Evolutionary conservation across 176 grass and related monocot species (phyloP).

Genomic region (Aechmea fasciata): DNA sequence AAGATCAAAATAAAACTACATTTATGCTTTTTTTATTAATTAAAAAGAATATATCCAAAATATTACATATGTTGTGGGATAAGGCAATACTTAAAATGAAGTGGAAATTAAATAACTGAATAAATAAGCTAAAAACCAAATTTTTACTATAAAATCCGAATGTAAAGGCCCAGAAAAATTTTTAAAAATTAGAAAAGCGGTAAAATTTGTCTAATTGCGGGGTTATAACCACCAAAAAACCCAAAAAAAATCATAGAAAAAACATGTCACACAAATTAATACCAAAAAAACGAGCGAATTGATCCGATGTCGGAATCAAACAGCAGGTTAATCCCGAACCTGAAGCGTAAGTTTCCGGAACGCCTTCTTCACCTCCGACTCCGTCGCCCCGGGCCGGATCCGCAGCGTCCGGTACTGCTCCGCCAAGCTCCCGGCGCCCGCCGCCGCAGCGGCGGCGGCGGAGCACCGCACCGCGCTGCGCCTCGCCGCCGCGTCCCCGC

Average conservation of each 20-base stretch:
- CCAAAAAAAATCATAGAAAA: background rate
- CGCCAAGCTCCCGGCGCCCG: background rate
- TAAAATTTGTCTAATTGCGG: too few relatives aligned
- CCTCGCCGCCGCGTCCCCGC: background rate
- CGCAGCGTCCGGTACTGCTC: slow-evolving; percentile 36
- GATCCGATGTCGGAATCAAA: background rate
- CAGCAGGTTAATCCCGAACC: background rate
- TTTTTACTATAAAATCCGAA: too few relatives aligned
- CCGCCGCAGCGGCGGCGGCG: background rate
- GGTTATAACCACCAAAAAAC: too few relatives aligned
- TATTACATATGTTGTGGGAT: too few relatives aligned
- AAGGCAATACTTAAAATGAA: too few relatives aligned
- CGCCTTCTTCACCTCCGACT: slow-evolving; percentile 47
- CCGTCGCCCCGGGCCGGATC: slow-evolving; percentile 31
- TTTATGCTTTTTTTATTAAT: too few relatives aligned
- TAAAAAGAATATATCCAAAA: too few relatives aligned
- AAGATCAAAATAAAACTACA: too few relatives aligned
- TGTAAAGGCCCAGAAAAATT: too few relatives aligned
- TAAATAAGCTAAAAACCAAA: too few relatives aligned
- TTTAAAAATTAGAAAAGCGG: too few relatives aligned
- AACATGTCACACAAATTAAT: background rate
- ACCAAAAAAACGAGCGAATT: background rate
- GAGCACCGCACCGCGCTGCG: background rate
- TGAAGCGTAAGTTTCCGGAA: slow-evolving; percentile 47
- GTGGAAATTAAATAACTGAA: too few relatives aligned